Percentiles rank a stretch among this genome's conserved stretches.
phyloP scores from a whole-genome alignment of 805 yeast genomes.

The Metschnikowia sp. region DNA sequence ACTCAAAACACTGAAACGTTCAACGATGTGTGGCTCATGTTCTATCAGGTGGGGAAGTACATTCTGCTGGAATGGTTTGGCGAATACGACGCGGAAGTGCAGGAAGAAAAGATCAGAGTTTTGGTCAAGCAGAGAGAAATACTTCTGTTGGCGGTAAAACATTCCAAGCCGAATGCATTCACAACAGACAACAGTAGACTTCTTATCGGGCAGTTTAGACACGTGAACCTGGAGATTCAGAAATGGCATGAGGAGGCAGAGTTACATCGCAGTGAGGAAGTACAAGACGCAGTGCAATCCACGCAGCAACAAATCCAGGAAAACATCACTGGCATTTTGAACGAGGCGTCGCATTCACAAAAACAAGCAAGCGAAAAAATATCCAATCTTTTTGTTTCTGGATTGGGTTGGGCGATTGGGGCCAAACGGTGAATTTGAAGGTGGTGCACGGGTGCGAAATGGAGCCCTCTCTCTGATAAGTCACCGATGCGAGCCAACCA shows the following conservation, averaged over 20 bases:
- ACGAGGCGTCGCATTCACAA: conserved; percentile 26
- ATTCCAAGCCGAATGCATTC: conserved; percentile 30
- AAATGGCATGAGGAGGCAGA: conserved; percentile 17
- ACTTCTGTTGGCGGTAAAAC: conserved; percentile 47
- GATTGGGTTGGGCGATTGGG: conserved; percentile 64
- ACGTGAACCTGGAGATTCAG: conserved; percentile 37
- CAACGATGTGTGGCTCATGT: conserved; percentile 59
- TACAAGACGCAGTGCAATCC: conserved; percentile 11
- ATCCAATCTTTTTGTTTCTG: conserved; percentile 49
- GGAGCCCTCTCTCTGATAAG: neutral
- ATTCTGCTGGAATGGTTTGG: conserved; percentile 23
- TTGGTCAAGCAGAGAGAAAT: conserved; percentile 52
- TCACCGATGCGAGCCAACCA: neutral
- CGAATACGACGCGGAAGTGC: conserved; percentile 16
- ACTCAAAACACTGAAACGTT: conserved; percentile 14
- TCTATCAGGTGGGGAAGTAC: conserved; percentile 68
- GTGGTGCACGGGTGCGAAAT: conserved; percentile 7
- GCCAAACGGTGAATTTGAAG: conserved; percentile 28
- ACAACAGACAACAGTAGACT: conserved; percentile 53
- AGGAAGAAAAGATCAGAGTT: conserved; percentile 16
- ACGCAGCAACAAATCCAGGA: conserved; percentile 19
- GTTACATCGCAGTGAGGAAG: conserved; percentile 12
- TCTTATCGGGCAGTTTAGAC: conserved; percentile 63
- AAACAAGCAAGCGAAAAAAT: conserved; percentile 45
- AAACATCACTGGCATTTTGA: conserved; percentile 25